These are phyloP conservation scores for Saturnispora ahearnii DNA, from an alignment of 805 yeast genomes.

Conservation along the genomic window DNA sequence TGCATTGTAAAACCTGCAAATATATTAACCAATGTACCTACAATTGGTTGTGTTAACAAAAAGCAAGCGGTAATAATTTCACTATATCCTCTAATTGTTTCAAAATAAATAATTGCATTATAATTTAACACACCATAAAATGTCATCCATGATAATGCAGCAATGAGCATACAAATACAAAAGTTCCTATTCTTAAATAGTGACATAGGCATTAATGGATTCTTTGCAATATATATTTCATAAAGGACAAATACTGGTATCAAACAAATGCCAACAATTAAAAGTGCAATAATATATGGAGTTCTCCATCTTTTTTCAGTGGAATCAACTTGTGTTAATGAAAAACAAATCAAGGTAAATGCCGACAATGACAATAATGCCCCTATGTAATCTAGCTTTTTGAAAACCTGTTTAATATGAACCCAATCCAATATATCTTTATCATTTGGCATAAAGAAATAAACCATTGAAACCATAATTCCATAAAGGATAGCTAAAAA, in stretches of 20 bases:
- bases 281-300: conserved; percentile 35
- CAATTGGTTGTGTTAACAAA: conserved; percentile 35
- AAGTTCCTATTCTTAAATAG: conserved; percentile 35
- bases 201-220: conserved; percentile 41
- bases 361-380: conserved; percentile 33
- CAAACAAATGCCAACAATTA: conserved; percentile 33
- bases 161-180: conserved; percentile 31
- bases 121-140: conserved; percentile 34
- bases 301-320: conserved; percentile 37
- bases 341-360: conserved; percentile 34
- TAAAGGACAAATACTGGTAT: conserved; percentile 29
- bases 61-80: conserved; percentile 37
- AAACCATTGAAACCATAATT: conserved; percentile 16
- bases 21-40: conserved; percentile 34
- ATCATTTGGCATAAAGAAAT: conserved; percentile 31
- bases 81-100: conserved; percentile 29
- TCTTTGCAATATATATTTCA: conserved; percentile 31
- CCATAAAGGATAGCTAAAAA: conserved; percentile 33
- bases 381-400: conserved; percentile 34
- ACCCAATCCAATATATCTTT: conserved; percentile 18
- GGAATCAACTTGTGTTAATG: conserved; percentile 36
- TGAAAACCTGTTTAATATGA: conserved; percentile 20
- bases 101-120: conserved; percentile 36
- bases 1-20: conserved; percentile 41
- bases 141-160: conserved; percentile 33